Evolutionary conservation across 179 eudicot genomes (phyloP).

Genomic region (Amaranthus tricolor): DNA sequence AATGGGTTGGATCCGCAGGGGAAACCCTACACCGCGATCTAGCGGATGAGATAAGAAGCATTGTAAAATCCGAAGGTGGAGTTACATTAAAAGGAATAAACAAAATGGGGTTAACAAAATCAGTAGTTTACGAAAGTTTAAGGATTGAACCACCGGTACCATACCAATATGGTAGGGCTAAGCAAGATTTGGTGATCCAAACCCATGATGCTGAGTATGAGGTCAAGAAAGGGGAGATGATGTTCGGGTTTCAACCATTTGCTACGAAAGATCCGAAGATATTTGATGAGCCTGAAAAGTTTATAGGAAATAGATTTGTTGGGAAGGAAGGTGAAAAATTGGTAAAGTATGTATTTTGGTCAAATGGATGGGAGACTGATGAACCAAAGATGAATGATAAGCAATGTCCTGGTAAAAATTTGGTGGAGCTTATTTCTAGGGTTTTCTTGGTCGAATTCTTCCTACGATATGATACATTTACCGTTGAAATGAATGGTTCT

Average conservation of each 20-base stretch:
- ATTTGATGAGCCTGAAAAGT: conserved; percentile 47
- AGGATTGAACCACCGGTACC: conserved; percentile 62
- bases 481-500: conserved; percentile 26
- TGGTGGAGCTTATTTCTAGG: conserved; percentile 44
- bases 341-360: conserved; percentile 60
- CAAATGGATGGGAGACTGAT: conserved; percentile 58
- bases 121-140: conserved; percentile 48
- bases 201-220: conserved; percentile 46
- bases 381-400: conserved; percentile 48
- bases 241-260: conserved; percentile 57
- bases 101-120: conserved; percentile 52
- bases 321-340: conserved; percentile 54
- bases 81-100: conserved; percentile 38
- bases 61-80: conserved; percentile 37
- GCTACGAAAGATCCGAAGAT: conserved; percentile 53
- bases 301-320: conserved; percentile 49
- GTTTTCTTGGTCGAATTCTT: conserved; percentile 52
- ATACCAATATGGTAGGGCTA: conserved; percentile 51
- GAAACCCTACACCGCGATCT: conserved; percentile 37
- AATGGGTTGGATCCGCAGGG: conserved; percentile 51
- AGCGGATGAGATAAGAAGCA: conserved; percentile 43
- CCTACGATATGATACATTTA: conserved; percentile 48
- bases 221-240: conserved; percentile 65
- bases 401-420: conserved; percentile 57
- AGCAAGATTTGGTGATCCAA: conserved; percentile 36